Evolutionary conservation across 306 rosid species (phyloP), one percentile per base, ranked within the genome.

Genomic region (Prunus padus): DNA sequence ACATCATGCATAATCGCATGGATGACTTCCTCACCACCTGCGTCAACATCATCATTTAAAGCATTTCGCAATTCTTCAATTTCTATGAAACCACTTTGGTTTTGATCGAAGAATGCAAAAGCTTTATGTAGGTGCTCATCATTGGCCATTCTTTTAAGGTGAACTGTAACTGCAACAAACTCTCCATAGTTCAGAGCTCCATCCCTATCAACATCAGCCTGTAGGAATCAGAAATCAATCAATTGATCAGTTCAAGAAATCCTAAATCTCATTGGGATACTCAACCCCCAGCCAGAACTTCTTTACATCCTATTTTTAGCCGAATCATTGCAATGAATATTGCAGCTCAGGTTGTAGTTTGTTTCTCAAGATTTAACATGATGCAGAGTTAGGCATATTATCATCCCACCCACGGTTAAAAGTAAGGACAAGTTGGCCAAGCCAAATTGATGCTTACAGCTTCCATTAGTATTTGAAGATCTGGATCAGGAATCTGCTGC

Each of bases 101-200:
- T 89, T 74, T 75, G 79, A 79, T 93, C 97, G 8, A 93, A 91
- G 88, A 82, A 89, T 44, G 85, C 79, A 73, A 93, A 93, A n/a
- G 98, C 98, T 83, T 87, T 89, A 73, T 77, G 96, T 13, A 93
- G 86, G 83, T 93, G 98, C 75, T 91, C 91, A 25, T 93, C 98
- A 47, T 93, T 85, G 71, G 83, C 95, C 89, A 91, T 89, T 82
- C 83, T 93, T 77, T 77, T 88, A 44, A 93, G 82, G 76, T 93
- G 91, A 74, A 93, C 89, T 15, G 90, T 85, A 62, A 93, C 88
- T 4, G 93, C 96, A 4, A 93, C 89, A 77, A 93, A 93, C 82
- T 93, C 98, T 66, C 87, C 93, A 65, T 93, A 93, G 74, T 93
- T 90, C 59, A 93, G 82, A 79, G 83, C 82, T 45, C 98, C 97